Evolutionary conservation across 306 rosid species (phyloP).

Genomic region (Mucuna pruriens): DNA sequence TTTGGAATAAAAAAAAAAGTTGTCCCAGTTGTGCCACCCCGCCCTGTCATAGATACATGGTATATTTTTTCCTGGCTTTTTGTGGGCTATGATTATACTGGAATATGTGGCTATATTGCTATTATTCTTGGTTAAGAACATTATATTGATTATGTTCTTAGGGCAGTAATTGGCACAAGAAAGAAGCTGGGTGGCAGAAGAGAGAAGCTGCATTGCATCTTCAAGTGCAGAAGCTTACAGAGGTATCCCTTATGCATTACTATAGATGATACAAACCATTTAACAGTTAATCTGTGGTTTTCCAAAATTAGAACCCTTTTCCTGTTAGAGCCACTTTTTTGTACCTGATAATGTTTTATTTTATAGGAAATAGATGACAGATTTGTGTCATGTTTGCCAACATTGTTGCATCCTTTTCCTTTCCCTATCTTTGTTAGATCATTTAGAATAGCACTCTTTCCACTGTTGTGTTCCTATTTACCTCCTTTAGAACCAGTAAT

Average conservation of each 20-base stretch:
- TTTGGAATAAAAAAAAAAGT: neutral
- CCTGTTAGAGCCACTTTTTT: neutral
- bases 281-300: neutral
- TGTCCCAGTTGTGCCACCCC: neutral
- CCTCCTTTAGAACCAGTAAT: neutral
- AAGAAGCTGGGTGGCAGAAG: conserved; percentile 65
- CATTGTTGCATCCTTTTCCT: neutral
- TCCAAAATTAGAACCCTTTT: conserved; percentile 1
- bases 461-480: neutral
- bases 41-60: neutral
- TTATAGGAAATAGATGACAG: neutral
- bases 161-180: conserved; percentile 64
- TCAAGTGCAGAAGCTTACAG: conserved; percentile 50
- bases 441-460: neutral
- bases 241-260: conserved; percentile 52
- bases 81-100: neutral
- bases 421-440: neutral
- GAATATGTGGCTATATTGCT: conserved; percentile 21
- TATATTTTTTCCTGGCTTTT: neutral
- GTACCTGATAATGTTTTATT: neutral
- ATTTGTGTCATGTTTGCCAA: conserved; percentile 11
- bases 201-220: conserved; percentile 49
- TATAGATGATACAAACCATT: neutral
- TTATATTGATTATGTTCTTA: conserved; percentile 34
- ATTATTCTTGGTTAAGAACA: conserved; percentile 34